Conservation (phyloP, 305 asterid genomes). For the Fraxinus greggii region DNA sequence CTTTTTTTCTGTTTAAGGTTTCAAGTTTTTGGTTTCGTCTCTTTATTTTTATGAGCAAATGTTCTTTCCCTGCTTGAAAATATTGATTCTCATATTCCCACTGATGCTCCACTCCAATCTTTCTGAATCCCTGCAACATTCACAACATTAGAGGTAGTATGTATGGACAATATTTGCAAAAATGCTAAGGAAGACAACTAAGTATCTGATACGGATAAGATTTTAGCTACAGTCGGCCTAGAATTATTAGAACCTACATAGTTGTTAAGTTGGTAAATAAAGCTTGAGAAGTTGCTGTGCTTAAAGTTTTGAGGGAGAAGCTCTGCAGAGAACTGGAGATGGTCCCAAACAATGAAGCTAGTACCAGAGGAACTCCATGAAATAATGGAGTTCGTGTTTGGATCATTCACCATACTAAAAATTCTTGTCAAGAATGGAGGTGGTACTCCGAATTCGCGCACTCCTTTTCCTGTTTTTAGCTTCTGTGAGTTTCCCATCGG, state of each 20-base stretch:
- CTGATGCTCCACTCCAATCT: conserved; percentile 45
- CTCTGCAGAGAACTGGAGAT: conserved; percentile 39
- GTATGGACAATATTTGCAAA: neutral
- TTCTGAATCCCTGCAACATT: conserved; percentile 52
- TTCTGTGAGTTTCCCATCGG: neutral
- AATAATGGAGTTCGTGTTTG: conserved; percentile 36
- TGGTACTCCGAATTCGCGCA: conserved; percentile 17
- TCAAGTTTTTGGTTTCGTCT: conserved; percentile 25
- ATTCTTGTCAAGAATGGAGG: conserved; percentile 53
- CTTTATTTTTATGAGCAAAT: conserved; percentile 46
- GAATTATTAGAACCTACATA: conserved; percentile 37
- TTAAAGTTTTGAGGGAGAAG: conserved; percentile 49
- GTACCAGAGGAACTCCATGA: conserved; percentile 49
- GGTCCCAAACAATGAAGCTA: conserved; percentile 58
- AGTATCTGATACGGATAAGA: neutral
- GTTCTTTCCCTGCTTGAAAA: conserved; percentile 46
- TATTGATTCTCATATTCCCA: conserved; percentile 52
- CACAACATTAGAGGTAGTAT: neutral
- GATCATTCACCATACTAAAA: conserved; percentile 50
- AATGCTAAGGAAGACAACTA: neutral
- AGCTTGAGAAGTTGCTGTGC: conserved; percentile 60
- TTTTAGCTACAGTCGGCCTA: neutral
- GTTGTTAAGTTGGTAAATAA: conserved; percentile 62
- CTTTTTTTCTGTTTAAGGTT: neutral
- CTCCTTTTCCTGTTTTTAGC: neutral